Conservation (phyloP, 176 grass and related monocot species). For the Aegilops umbellulata region DNA sequence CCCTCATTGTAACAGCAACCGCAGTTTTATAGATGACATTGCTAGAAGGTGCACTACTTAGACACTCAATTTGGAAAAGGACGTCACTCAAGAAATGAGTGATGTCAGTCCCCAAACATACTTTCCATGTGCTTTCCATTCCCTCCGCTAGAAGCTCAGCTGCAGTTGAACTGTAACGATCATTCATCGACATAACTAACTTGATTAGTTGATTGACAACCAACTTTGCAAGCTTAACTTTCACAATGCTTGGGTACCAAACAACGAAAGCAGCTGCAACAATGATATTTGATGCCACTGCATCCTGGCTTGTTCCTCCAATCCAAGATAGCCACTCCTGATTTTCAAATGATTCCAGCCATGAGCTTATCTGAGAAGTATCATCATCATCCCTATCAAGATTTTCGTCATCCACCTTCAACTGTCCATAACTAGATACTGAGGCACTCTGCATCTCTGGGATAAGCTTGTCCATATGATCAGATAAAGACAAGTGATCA, state of each 20-base stretch:
- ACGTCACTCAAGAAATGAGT: conserved; percentile 78
- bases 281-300: conserved; percentile 91
- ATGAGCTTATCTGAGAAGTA: conserved; percentile 57
- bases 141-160: conserved; percentile 94
- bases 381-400: conserved; percentile 27
- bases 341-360: conserved; percentile 90
- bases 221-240: conserved; percentile 62
- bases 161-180: conserved; percentile 83
- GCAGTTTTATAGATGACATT: conserved; percentile 52
- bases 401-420: conserved; percentile 35
- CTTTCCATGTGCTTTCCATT: conserved; percentile 92
- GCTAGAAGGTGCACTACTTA: conserved; percentile 59
- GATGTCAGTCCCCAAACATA: conserved; percentile 70
- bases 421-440: conserved; percentile 34
- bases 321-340: conserved; percentile 92
- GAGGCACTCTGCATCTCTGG: conserved; percentile 21
- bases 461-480: conserved; percentile 27
- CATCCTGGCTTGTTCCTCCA: conserved; percentile 80
- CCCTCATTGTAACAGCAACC: conserved; percentile 65
- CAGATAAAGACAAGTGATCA: conserved; percentile 37
- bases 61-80: conserved; percentile 94
- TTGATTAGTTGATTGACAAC: conserved; percentile 90
- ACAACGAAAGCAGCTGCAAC: conserved; percentile 91
- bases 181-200: conserved; percentile 95
- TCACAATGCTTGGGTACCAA: conserved; percentile 97